Percentiles rank a stretch among this genome's conserved stretches.
phyloP scores from a whole-genome alignment of 352 stramenopile genomes.

The Phytophthora melonis region DNA sequence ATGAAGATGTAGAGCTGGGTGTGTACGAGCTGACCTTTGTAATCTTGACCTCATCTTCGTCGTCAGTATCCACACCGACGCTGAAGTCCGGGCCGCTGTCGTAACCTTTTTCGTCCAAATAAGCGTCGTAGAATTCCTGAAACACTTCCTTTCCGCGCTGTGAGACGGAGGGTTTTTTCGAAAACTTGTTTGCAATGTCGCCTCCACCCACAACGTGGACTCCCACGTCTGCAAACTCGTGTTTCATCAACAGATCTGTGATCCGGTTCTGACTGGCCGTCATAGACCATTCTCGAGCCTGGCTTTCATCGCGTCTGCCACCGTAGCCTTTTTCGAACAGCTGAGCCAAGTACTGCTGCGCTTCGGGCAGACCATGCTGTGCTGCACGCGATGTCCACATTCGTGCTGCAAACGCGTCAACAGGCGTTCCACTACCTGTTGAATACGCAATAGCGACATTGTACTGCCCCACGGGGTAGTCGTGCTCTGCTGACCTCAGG shows the following conservation, averaged over 20 bases:
- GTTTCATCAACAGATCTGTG: constrained; percentile 21
- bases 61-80: constrained; percentile 2
- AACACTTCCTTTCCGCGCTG: constrained; percentile 33
- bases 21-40: constrained; percentile 28
- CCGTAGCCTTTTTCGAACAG: constrained; percentile 39
- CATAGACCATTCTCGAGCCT: constrained; percentile 34
- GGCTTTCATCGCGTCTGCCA: constrained; percentile 30
- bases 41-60: constrained; percentile 8
- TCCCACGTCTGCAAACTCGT: constrained; percentile 27
- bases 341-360: constrained; percentile 37
- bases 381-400: constrained; percentile 50
- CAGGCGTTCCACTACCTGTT: constrained; percentile 34
- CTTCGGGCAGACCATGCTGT: constrained; percentile 43
- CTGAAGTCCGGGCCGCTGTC: neutral
- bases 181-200: constrained; percentile 19
- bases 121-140: constrained; percentile 32
- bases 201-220: constrained; percentile 7
- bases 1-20: constrained; percentile 18
- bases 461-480: constrained; percentile 46
- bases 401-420: constrained; percentile 36
- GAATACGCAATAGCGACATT: constrained; percentile 45
- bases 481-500: constrained; percentile 45
- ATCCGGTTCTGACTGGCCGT: constrained; percentile 31
- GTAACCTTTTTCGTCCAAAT: constrained; percentile 25
- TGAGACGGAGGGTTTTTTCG: constrained; percentile 5